These are phyloP conservation scores for Malus asiatica DNA, from an alignment of 306 rosid genomes.

Conservation along the genomic window DNA sequence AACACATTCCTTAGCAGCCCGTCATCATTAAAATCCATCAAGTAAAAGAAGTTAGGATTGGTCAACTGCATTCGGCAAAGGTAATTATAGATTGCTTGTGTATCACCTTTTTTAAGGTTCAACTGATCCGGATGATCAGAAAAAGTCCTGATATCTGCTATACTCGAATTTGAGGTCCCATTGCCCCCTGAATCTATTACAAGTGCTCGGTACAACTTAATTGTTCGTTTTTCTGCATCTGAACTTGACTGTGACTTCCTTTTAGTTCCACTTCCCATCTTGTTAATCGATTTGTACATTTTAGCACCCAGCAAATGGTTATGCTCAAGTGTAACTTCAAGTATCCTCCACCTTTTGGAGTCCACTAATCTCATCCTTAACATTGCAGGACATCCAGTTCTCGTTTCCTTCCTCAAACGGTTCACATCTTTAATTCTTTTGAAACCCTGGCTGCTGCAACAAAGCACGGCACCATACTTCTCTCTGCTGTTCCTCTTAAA, in stretches of 20 bases:
- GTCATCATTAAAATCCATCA: conserved; percentile 82
- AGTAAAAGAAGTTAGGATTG: conserved; percentile 85
- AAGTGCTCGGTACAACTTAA: conserved; percentile 79
- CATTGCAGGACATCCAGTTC: conserved; percentile 99
- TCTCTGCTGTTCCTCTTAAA: conserved; percentile 89
- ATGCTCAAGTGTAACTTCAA: conserved; percentile 77
- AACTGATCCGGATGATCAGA: conserved; percentile 39
- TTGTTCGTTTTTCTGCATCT: conserved; percentile 56
- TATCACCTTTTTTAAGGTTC: conserved; percentile 75
- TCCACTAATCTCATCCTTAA: conserved; percentile 82
- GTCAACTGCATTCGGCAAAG: conserved; percentile 88
- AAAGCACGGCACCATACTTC: conserved; percentile 93
- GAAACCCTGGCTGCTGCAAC: conserved; percentile 99
- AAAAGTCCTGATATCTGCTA: conserved; percentile 32
- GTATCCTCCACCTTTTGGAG: conserved; percentile 86
- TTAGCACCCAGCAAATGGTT: conserved; percentile 76
- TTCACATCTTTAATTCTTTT: conserved; percentile 80
- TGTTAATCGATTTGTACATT: conserved; percentile 51
- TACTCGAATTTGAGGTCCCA: conserved; percentile 30
- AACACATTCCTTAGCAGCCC: conserved; percentile 73
- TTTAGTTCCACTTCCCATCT: conserved; percentile 53
- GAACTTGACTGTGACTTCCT: conserved; percentile 46
- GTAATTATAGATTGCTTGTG: conserved; percentile 85
- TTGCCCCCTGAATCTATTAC: conserved; percentile 73
- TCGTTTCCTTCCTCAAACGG: conserved; percentile 82